These are phyloP conservation scores for Neurospora discreta DNA, from an alignment of 495 filamentous ascomycete species.

Conservation along the genomic window DNA sequence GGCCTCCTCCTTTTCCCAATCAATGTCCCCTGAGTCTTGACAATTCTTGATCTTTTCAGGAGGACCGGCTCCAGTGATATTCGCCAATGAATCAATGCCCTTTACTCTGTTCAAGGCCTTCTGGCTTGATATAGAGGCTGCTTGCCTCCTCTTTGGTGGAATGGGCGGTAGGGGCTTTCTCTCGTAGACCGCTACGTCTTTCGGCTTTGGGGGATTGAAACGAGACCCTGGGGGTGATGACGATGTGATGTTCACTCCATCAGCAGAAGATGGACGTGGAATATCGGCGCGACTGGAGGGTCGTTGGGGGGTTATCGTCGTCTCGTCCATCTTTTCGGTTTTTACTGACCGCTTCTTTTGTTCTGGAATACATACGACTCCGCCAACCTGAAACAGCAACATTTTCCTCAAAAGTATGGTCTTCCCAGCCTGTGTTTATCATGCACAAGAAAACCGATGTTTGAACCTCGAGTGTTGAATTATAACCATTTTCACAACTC, in stretches of 20 bases:
- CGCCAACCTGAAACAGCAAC: neutral
- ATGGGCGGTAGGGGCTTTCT: constrained; percentile 15
- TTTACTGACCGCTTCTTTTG: neutral
- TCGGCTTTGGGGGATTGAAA: constrained; percentile 5
- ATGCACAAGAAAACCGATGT: neutral
- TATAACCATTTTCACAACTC: neutral
- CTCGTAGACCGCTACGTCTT: constrained; percentile 11
- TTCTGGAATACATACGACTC: neutral
- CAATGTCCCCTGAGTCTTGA: neutral
- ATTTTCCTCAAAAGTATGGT: neutral
- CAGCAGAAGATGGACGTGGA: neutral
- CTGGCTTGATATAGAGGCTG: constrained; percentile 11
- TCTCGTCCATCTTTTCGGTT: neutral
- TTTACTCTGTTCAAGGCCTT: constrained; percentile 10
- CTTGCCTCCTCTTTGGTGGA: constrained; percentile 8
- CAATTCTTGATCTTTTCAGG: neutral
- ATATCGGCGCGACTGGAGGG: neutral
- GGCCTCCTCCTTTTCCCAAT: constrained; percentile 6
- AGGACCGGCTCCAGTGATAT: neutral
- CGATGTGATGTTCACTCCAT: neutral
- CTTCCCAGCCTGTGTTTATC: neutral
- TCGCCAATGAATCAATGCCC: constrained; percentile 6
- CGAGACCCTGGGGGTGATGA: neutral
- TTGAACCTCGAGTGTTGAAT: neutral
- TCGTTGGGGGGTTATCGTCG: neutral